Conservation (phyloP, 768 basidiomycete genomes). For the Clathrus columnatus region DNA sequence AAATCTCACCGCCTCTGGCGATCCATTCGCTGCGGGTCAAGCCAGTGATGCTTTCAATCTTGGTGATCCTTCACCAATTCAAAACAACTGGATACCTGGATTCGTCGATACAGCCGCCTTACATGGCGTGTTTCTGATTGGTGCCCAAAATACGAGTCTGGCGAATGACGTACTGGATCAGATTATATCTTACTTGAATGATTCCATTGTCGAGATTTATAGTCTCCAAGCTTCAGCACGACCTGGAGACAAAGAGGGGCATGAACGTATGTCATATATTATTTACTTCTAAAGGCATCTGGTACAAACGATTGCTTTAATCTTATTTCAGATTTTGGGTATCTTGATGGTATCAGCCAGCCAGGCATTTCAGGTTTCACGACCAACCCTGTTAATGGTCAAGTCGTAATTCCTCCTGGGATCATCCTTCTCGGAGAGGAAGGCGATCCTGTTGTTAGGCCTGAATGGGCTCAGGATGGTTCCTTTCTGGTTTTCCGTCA, state of each 20-base stretch:
- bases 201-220: conserved; percentile 32
- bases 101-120: conserved; percentile 34
- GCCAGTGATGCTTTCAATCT: conserved; percentile 28
- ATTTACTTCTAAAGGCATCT: not conserved
- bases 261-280: conserved; percentile 20
- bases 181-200: conserved; percentile 29
- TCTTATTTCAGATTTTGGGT: conserved; percentile 19
- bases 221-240: conserved; percentile 28
- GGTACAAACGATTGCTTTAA: not conserved
- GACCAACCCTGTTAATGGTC: conserved; percentile 17
- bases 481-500: conserved; percentile 25
- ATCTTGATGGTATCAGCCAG: conserved; percentile 24
- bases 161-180: conserved; percentile 19
- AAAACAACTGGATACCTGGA: conserved; percentile 34
- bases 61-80: conserved; percentile 28
- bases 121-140: conserved; percentile 42
- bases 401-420: conserved; percentile 20
- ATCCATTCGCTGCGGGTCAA: conserved; percentile 36
- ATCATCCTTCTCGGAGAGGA: conserved; percentile 19
- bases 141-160: conserved; percentile 34
- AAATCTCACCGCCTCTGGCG: conserved; percentile 29
- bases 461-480: conserved; percentile 23
- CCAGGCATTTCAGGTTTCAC: conserved; percentile 25
- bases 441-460: conserved; percentile 20
- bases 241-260: conserved; percentile 19